Evolutionary conservation across 768 basidiomycete genomes (phyloP).

Genomic region (Lentinula sp.): DNA sequence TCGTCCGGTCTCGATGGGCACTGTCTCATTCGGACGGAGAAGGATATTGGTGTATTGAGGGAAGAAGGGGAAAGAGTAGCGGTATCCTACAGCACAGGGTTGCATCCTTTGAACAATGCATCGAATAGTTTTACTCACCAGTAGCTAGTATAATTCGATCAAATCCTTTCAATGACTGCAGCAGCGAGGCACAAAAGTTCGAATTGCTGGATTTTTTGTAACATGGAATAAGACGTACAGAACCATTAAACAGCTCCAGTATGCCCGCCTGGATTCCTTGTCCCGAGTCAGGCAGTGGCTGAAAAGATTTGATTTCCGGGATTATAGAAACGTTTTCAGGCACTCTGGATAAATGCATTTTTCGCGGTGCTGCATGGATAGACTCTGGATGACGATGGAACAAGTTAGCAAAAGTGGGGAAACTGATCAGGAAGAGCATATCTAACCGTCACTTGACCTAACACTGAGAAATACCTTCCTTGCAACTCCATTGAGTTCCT

Average conservation of each 20-base stretch:
- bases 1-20: slow-evolving; percentile 11
- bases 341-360: not conserved
- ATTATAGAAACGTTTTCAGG: slow-evolving; percentile 28
- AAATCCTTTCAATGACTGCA: not conserved
- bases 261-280: slow-evolving; percentile 15
- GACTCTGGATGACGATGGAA: not conserved
- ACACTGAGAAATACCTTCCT: slow-evolving; percentile 25
- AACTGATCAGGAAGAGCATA: not conserved
- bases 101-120: too few species aligned
- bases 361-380: not conserved
- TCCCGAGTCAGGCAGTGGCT: slow-evolving; percentile 11
- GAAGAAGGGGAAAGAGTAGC: slow-evolving; percentile 38
- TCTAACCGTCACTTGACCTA: slow-evolving; percentile 12
- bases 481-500: slow-evolving; percentile 23
- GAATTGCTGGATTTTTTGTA: not conserved
- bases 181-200: not conserved
- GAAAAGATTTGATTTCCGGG: slow-evolving; percentile 33
- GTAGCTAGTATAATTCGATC: slow-evolving; percentile 5
- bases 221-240: slow-evolving; percentile 11
- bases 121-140: slow-evolving; percentile 22
- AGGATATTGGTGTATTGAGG: slow-evolving; percentile 28
- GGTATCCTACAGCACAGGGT: slow-evolving; percentile 24
- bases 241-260: slow-evolving; percentile 33
- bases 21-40: slow-evolving; percentile 17
- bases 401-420: too few species aligned